Evolutionary conservation across 2,329 filamentous ascomycete genomes (phyloP), one percentile per base, ranked within the genome.

Genomic region (Trichoderma semiorbis): DNA sequence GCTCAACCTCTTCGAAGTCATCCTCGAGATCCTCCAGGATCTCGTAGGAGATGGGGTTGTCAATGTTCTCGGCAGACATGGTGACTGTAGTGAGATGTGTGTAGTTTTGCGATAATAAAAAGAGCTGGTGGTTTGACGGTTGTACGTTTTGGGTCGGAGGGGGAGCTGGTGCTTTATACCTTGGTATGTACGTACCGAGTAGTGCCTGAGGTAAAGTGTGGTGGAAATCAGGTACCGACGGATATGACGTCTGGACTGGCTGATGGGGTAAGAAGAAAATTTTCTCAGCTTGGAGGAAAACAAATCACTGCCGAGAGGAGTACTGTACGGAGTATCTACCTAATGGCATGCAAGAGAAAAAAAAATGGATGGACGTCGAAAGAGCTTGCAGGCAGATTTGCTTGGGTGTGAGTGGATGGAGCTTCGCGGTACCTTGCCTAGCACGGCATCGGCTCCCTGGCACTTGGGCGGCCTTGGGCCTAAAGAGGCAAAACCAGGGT

Each of bases 1-100:
- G 86, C 83, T 98, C 94, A 43, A 90, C 90, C 77, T 95, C 89
- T 73, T 95, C 91, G 78, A 97, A 97, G 74, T 97, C 92, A 76
- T 90, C 87, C 85, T 97, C 93, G 74, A 98, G 86, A 71, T 91
- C 88, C 72, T 90, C 88, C 75, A 98, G 90, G 80, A 95, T 89
- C 82, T 94, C 92, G 82, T 93, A 95, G 72, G 87, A 88, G 73
- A 91, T 83, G 72, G 82, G 75, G 72, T 83, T 83, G 30, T 82
- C 79, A 72, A 80, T 74, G 72, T 79, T 75, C 62, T 80, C 79
- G 74, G 77, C 76, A 77, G 79, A 80, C 81, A 82, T 82, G 72
- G 61, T 78, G 75, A 58, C 66, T 70, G 73, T 18, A 30, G 69
- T 77, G 71, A 70, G 32, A 26, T 61, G 18, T 60, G 16, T 57